These are phyloP conservation scores for Colletotrichum camelliae DNA, from an alignment of 2,329 filamentous ascomycete genomes.

Conservation along the genomic window DNA sequence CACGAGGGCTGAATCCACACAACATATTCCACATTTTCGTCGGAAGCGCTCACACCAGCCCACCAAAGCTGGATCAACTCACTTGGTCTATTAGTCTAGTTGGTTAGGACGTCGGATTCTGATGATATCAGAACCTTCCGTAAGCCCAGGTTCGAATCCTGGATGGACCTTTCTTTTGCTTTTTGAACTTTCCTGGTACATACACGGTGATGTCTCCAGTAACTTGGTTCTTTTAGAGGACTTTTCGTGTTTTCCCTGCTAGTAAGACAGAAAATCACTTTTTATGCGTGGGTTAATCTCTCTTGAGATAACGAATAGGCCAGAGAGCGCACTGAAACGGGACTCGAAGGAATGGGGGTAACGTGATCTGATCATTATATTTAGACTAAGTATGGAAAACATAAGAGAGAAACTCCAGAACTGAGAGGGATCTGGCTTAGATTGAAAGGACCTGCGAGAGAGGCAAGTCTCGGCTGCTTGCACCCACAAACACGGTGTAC, in stretches of 20 bases:
- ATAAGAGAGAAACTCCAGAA: background rate
- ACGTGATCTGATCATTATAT: no score
- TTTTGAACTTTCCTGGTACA: background rate
- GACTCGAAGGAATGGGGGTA: no score
- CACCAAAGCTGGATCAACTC: fast-evolving
- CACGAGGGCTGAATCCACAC: background rate
- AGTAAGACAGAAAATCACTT: no score
- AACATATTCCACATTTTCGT: background rate
- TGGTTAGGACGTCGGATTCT: constrained; percentile 19
- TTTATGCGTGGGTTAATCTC: no score
- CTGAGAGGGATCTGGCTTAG: background rate
- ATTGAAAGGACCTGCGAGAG: constrained; percentile 28
- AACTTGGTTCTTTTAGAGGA: no score
- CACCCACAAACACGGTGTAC: constrained; percentile 51
- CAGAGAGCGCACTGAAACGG: no score
- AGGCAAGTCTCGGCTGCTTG: constrained; percentile 51
- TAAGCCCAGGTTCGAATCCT: constrained; percentile 20
- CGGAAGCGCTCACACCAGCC: fast-evolving
- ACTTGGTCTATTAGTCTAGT: constrained; percentile 11
- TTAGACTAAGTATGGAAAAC: no score
- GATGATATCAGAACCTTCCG: background rate
- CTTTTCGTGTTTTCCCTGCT: no score
- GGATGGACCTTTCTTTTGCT: constrained; percentile 25
- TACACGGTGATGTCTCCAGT: background rate
- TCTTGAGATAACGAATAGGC: no score